These are phyloP conservation scores for Phytopythium sindhum DNA, from an alignment of 352 stramenopile species.

Conservation along the genomic window DNA sequence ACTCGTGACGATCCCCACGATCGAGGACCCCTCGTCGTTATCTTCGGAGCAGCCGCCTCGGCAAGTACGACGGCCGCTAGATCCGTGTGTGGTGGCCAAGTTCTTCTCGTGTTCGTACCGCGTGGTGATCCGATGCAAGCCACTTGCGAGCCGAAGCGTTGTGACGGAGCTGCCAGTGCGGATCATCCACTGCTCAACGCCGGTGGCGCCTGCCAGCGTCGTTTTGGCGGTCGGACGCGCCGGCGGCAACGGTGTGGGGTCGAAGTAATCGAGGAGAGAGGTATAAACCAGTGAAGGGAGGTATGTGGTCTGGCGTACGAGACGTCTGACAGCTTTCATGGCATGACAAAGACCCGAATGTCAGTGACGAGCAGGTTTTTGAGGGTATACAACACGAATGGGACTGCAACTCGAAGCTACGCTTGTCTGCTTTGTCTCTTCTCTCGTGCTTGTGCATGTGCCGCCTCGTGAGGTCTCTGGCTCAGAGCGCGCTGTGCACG, in stretches of 20 bases:
- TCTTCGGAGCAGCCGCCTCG: constrained; percentile 9
- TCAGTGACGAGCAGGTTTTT: constrained; percentile 1
- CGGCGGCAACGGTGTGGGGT: not conserved
- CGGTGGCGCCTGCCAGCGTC: not conserved
- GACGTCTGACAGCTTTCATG: not conserved
- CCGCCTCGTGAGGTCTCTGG: not conserved
- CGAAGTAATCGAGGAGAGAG: not conserved
- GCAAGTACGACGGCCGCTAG: constrained; percentile 4
- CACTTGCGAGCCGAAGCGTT: constrained; percentile 17
- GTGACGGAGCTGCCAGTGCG: constrained; percentile 19
- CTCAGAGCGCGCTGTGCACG: constrained; percentile 59
- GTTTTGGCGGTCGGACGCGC: not conserved
- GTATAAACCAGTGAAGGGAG: not conserved
- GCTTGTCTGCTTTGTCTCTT: not conserved
- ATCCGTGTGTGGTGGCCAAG: constrained; percentile 19
- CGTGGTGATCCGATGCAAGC: constrained; percentile 28
- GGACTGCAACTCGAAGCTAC: not conserved
- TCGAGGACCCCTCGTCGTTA: constrained; percentile 15
- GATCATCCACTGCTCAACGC: constrained; percentile 21
- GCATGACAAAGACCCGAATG: constrained; percentile 3
- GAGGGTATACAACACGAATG: constrained; percentile 8
- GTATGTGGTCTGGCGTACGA: not conserved
- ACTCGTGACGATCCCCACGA: constrained; percentile 12
- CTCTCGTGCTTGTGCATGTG: not conserved
- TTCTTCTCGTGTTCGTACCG: constrained; percentile 29